phyloP scores from a whole-genome alignment of 1,139 yeast genomes.

The Keqinozyma sinolaborantium region DNA sequence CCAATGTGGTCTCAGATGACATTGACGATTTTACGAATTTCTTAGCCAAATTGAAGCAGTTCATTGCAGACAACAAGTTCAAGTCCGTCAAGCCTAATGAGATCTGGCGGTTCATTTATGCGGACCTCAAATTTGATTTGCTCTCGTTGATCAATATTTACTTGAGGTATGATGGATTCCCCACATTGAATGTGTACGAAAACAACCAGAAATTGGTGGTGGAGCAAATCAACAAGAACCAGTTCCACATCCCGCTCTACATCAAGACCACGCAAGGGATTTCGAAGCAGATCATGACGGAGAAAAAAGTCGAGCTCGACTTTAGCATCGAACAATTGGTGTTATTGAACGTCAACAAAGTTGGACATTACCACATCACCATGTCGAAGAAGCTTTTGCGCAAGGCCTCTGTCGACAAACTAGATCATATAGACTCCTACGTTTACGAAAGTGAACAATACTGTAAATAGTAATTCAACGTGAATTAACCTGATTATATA shows the following conservation, averaged over 20 bases:
- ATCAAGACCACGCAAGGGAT: constrained; percentile 14
- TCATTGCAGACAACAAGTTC: constrained; percentile 34
- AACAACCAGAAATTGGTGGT: constrained; percentile 27
- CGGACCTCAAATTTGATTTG: constrained; percentile 27
- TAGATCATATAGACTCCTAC: constrained; percentile 10
- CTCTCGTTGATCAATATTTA: constrained; percentile 51
- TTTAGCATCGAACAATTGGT: background rate
- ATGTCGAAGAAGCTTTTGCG: constrained; percentile 11
- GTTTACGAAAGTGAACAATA: constrained; percentile 12
- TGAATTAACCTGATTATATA: too few relatives aligned
- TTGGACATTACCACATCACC: constrained; percentile 8
- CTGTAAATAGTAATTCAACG: too few relatives aligned
- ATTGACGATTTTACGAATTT: constrained; percentile 16
- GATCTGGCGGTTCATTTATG: constrained; percentile 45
- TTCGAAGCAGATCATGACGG: background rate
- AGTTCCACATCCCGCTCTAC: constrained; percentile 51
- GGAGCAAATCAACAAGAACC: constrained; percentile 50
- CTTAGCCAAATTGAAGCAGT: constrained; percentile 34
- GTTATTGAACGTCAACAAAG: background rate
- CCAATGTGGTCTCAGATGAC: constrained; percentile 27
- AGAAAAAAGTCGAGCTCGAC: background rate
- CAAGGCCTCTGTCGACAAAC: constrained; percentile 5
- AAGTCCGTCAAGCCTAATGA: constrained; percentile 51
- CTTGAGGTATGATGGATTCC: constrained; percentile 58
- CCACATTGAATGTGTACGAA: constrained; percentile 42